Base-by-base conservation (phyloP, 2,329 filamentous ascomycete species). In the Alternaria solani region DNA sequence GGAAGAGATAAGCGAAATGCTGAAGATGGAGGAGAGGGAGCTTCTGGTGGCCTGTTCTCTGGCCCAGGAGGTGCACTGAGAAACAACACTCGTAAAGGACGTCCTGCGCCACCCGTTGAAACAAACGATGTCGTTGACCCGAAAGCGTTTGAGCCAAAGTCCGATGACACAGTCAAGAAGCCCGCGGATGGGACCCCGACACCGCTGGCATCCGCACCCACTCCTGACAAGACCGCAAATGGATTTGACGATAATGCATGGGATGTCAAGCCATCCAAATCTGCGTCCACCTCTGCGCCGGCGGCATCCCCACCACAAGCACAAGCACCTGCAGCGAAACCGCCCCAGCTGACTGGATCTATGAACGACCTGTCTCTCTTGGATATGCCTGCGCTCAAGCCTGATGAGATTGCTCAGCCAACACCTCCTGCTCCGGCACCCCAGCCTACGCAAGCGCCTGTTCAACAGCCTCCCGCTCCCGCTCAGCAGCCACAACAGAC, bases 181-280 rank as follows among this genome's bases (percentile, higher is more conserved):
- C 78, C 71, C 61, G 77, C 72, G 36, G 83, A 86, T 39, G 78
- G 78, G 18, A 81, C 82, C 53, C 75, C 82, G 25, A 85, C 85
- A 32, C 81, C 87, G 0, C 75, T 85, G 47, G 77, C 81, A 14
- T 77, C 81, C 58, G 79, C 78, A 8, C 82, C 87, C 38, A 76
- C 81, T 38, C 81, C 77, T 38, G 70, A 85, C 38, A 84, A 86
- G 60, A 81, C 82, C 51, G 78, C 79, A 42, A 82, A 84, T 60
- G 92, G 92, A 3, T 98, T 98, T 73, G 95, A 99, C 52, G 95
- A 98, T 73, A 93, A 98, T 81, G 95, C 95, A 8, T 99, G 95
- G 95, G 92, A 96, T 72, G 90, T 97, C 51, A 97, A 97, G 81
- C 92, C 93, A 18, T 87, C 90, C 14, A 90, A 88, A 74, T 86